phyloP scores from a whole-genome alignment of 208 protist genomes.

The Porcisia deanei region DNA sequence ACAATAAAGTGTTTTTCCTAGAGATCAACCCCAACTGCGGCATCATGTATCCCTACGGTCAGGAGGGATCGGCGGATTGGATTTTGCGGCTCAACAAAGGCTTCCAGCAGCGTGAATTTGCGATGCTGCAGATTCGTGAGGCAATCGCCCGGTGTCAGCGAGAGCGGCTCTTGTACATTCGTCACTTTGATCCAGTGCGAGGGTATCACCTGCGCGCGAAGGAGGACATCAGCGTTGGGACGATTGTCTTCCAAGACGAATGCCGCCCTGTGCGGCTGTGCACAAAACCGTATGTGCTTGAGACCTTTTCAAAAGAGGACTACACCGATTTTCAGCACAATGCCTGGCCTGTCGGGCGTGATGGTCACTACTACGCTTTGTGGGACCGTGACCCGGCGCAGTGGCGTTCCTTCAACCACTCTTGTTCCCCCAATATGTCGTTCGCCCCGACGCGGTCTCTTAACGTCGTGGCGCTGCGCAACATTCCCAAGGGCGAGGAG shows the following conservation, averaged over 20 bases:
- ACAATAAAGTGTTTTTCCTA: conserved; percentile 74
- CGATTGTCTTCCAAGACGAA: conserved; percentile 71
- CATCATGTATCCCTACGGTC: conserved; percentile 87
- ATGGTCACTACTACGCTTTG: conserved; percentile 83
- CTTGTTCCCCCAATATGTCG: conserved; percentile 80
- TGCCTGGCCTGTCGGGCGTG: conserved; percentile 71
- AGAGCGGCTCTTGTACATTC: conserved; percentile 52
- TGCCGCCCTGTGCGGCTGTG: conserved; percentile 63
- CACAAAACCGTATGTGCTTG: conserved; percentile 73
- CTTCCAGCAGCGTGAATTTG: conserved; percentile 83
- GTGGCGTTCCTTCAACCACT: conserved; percentile 83
- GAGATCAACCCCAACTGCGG: conserved; percentile 94
- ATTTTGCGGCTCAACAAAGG: conserved; percentile 69
- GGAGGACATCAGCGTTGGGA: conserved; percentile 53
- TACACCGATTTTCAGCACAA: conserved; percentile 67
- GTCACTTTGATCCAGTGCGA: conserved; percentile 49
- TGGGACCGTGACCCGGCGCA: conserved; percentile 75
- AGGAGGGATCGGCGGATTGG: conserved; percentile 90
- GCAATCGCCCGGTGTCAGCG: conserved; percentile 43
- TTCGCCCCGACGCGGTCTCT: conserved; percentile 67
- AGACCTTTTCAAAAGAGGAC: conserved; percentile 44
- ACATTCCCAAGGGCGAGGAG: conserved; percentile 79
- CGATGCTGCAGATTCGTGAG: conserved; percentile 76
- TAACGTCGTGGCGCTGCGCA: conserved; percentile 67
- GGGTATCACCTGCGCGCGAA: conserved; percentile 74